Conservation (phyloP, 129 eudicot genomes). For the Heracleum sosnowskyi region DNA sequence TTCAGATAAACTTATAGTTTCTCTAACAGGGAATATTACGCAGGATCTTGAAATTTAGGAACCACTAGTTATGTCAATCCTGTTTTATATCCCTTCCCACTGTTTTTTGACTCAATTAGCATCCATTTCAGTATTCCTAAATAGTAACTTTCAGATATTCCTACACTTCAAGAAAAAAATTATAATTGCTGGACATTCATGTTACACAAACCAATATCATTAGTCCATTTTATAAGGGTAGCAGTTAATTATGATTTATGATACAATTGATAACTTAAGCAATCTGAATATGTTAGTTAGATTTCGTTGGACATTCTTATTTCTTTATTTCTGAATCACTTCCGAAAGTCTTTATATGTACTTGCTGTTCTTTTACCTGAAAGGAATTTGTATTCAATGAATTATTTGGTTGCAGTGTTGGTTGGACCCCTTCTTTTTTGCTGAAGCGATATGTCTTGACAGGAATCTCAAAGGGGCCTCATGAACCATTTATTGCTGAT, state of each 20-base stretch:
- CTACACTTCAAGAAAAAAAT: neutral
- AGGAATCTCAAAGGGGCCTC: conserved; percentile 90
- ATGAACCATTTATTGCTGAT: conserved; percentile 96
- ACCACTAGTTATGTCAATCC: neutral
- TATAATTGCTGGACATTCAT: neutral
- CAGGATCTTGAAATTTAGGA: neutral
- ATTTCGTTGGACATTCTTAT: neutral
- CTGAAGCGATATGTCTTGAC: conserved; percentile 82
- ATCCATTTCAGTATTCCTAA: neutral
- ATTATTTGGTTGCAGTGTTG: conserved; percentile 50
- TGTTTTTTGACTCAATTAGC: neutral
- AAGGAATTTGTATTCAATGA: neutral
- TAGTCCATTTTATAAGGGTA: neutral
- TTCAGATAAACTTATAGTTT: neutral
- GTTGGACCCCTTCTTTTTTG: conserved; percentile 95
- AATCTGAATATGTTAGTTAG: neutral
- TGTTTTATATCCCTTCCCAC: neutral
- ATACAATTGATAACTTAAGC: neutral
- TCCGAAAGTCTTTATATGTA: neutral
- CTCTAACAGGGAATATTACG: neutral
- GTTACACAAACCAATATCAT: neutral
- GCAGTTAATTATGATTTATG: neutral
- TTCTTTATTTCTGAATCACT: neutral
- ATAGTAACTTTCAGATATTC: neutral
- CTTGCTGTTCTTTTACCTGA: neutral